Conservation (phyloP, 1,139 yeast species). For the Blastobotrys apis region DNA sequence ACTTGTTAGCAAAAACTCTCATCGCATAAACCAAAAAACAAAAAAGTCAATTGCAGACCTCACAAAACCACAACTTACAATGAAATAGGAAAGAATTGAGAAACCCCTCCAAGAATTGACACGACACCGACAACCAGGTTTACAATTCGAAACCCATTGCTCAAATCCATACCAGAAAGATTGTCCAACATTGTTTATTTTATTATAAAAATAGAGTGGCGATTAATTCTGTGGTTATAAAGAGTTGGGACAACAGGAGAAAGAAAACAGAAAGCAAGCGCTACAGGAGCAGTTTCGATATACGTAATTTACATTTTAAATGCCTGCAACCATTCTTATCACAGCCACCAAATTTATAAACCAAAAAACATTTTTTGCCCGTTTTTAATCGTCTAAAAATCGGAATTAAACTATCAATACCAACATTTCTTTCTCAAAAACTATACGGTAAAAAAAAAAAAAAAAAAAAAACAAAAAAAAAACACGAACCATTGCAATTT, state of each 20-base stretch:
- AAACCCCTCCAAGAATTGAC: slow-evolving; percentile 51
- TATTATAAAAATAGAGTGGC: not conserved
- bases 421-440: not conserved
- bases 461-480: not conserved
- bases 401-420: no score
- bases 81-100: slow-evolving; percentile 53
- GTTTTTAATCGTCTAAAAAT: no score
- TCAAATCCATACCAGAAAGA: slow-evolving; percentile 26
- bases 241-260: not conserved
- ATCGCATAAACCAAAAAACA: no score
- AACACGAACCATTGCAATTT: not conserved
- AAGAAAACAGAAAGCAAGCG: not conserved
- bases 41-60: no score
- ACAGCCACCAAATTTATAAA: no score
- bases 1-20: not conserved
- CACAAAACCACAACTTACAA: slow-evolving; percentile 40
- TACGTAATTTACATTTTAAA: not conserved
- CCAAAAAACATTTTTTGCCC: no score
- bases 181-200: slow-evolving; percentile 7
- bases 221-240: no score
- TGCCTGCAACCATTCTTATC: not conserved
- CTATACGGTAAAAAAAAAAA: slow-evolving; percentile 2
- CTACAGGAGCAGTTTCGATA: not conserved
- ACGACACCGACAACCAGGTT: slow-evolving; percentile 63
- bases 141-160: slow-evolving; percentile 56